These are phyloP conservation scores for Termitomyces sp. DNA, from an alignment of 1,284 basidiomycete species.

Conservation along the genomic window DNA sequence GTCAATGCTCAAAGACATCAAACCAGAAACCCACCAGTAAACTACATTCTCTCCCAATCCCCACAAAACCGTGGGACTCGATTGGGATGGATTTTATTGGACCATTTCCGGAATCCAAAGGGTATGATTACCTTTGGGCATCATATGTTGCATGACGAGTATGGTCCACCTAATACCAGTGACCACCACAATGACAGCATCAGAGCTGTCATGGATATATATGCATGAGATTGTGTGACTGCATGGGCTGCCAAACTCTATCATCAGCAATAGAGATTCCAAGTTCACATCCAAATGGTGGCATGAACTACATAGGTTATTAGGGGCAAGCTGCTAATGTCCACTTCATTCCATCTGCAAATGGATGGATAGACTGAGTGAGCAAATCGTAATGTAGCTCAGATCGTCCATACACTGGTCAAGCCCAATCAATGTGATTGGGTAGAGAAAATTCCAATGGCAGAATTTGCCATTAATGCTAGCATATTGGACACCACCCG, in stretches of 20 bases:
- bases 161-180: not conserved
- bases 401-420: no score
- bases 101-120: no score
- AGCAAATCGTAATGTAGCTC: no score
- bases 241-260: conserved; percentile 31
- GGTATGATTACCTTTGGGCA: not conserved
- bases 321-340: conserved; percentile 34
- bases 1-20: not conserved
- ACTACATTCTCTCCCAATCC: not conserved
- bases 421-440: conserved; percentile 32
- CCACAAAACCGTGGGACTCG: no score
- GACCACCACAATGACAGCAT: conserved; percentile 21
- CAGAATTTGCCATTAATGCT: no score
- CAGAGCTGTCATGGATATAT: conserved; percentile 15
- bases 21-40: not conserved
- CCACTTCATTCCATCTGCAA: conserved; percentile 40
- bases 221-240: conserved; percentile 22
- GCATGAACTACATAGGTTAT: conserved; percentile 26
- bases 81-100: no score
- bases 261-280: conserved; percentile 30
- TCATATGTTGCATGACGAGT: not conserved
- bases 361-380: conserved; percentile 35
- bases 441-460: conserved; percentile 3
- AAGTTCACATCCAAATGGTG: conserved; percentile 34
- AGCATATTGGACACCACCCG: conserved; percentile 28